Evolutionary conservation across 495 filamentous ascomycete genomes (phyloP).

Genomic region (Penicillium tannophilum): DNA sequence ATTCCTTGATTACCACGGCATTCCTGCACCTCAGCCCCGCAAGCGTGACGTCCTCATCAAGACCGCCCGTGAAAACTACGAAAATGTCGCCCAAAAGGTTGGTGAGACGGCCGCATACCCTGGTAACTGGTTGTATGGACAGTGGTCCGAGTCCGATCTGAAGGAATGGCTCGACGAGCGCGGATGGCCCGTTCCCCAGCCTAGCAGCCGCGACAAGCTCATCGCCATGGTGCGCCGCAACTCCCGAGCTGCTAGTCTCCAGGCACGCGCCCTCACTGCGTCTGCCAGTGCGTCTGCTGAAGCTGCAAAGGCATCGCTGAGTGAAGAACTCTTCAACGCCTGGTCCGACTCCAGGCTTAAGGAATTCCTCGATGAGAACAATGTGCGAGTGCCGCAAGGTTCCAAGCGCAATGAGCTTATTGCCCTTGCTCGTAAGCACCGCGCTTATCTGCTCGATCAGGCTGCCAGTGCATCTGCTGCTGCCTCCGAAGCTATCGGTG

Average conservation of each 20-base stretch:
- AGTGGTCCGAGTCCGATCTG: slow-evolving; percentile 78
- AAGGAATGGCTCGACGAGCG: slow-evolving; percentile 88
- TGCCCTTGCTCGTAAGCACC: slow-evolving; percentile 89
- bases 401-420: slow-evolving; percentile 86
- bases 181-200: slow-evolving; percentile 86
- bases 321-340: slow-evolving; percentile 80
- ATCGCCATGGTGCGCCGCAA: slow-evolving; percentile 90
- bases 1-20: slow-evolving; percentile 85
- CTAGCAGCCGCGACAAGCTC: slow-evolving; percentile 81
- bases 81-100: slow-evolving; percentile 76
- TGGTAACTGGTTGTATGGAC: slow-evolving; percentile 92
- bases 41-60: slow-evolving; percentile 81
- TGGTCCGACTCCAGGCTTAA: slow-evolving; percentile 86
- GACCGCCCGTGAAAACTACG: slow-evolving; percentile 78
- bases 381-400: slow-evolving; percentile 84
- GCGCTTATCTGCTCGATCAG: slow-evolving; percentile 69
- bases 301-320: slow-evolving; percentile 68
- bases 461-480: slow-evolving; percentile 51
- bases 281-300: slow-evolving; percentile 67
- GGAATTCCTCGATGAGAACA: slow-evolving; percentile 74
- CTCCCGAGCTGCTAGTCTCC: slow-evolving; percentile 73
- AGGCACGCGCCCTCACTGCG: slow-evolving; percentile 57
- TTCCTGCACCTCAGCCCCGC: slow-evolving; percentile 79
- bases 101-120: slow-evolving; percentile 83
- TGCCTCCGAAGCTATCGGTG: slow-evolving; percentile 65